These are phyloP conservation scores for Fusarium palustre DNA, from an alignment of 2,329 filamentous ascomycete genomes.

Conservation along the genomic window DNA sequence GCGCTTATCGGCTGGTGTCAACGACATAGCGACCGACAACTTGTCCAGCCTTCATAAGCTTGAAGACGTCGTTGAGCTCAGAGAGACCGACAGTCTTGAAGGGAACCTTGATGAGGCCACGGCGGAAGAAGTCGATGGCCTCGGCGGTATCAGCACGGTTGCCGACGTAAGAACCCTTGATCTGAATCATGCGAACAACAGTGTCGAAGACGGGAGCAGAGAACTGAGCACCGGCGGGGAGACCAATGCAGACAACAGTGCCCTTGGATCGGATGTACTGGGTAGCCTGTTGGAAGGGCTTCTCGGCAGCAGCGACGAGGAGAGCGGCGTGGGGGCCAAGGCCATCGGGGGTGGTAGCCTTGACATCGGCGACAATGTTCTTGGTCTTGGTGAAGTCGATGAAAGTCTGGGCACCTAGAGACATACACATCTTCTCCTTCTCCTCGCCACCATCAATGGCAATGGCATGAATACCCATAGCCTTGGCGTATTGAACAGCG, in stretches of 20 bases:
- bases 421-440: conserved; percentile 77
- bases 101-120: conserved; percentile 86
- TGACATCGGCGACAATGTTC: conserved; percentile 86
- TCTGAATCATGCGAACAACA: conserved; percentile 89
- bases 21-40: conserved; percentile 85
- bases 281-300: conserved; percentile 94
- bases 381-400: conserved; percentile 83
- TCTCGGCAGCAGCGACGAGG: conserved; percentile 86
- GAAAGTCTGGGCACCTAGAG: conserved; percentile 77
- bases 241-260: conserved; percentile 86
- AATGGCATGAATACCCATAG: conserved; percentile 85
- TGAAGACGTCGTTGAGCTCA: conserved; percentile 83
- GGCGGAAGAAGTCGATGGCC: conserved; percentile 88
- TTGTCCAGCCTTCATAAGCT: conserved; percentile 76
- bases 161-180: conserved; percentile 93
- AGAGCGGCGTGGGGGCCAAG: conserved; percentile 89
- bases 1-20: conserved; percentile 72
- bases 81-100: conserved; percentile 87
- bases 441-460: conserved; percentile 87
- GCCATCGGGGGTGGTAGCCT: conserved; percentile 81
- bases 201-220: conserved; percentile 89
- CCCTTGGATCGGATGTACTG: conserved; percentile 87
- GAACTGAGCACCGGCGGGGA: conserved; percentile 83
- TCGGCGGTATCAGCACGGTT: conserved; percentile 90
- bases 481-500: conserved; percentile 88